A percentile compares a stretch with the other conserved stretches of the same genome.
These are phyloP conservation scores for Barnettozyma sp. DNA, from an alignment of 805 yeast species.

Conservation along the genomic window DNA sequence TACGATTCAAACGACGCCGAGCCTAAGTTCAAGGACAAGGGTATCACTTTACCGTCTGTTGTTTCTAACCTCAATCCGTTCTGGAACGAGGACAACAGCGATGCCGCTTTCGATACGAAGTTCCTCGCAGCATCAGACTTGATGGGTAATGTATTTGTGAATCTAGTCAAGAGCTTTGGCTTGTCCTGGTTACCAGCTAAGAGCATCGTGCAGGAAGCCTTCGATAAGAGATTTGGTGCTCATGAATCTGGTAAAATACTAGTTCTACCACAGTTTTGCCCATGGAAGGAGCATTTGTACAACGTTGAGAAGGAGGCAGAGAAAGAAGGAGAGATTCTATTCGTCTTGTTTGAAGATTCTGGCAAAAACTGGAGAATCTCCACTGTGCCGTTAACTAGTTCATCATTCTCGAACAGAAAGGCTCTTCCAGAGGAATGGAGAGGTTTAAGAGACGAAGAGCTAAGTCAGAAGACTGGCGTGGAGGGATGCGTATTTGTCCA, in stretches of 20 bases:
- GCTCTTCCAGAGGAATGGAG: slow-evolving; percentile 90
- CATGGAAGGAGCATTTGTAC: slow-evolving; percentile 94
- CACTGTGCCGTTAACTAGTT: slow-evolving; percentile 76
- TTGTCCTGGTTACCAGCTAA: slow-evolving; percentile 90
- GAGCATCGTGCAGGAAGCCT: slow-evolving; percentile 64
- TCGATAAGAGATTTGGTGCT: slow-evolving; percentile 47
- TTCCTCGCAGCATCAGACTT: slow-evolving; percentile 67
- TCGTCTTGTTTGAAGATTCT: slow-evolving; percentile 78
- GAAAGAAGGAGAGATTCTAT: slow-evolving; percentile 52
- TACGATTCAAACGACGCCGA: slow-evolving; percentile 44
- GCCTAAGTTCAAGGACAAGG: slow-evolving; percentile 63
- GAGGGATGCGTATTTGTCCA: slow-evolving; percentile 87
- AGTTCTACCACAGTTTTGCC: slow-evolving; percentile 69
- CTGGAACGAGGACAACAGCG: slow-evolving; percentile 68
- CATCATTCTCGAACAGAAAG: slow-evolving; percentile 78
- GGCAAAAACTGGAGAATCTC: slow-evolving; percentile 75
- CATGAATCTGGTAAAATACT: slow-evolving; percentile 70
- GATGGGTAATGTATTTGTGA: slow-evolving; percentile 77
- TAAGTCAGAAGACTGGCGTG: slow-evolving; percentile 70
- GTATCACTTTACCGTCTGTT: slow-evolving; percentile 70
- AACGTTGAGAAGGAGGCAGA: slow-evolving; percentile 56
- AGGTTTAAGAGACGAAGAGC: slow-evolving; percentile 87
- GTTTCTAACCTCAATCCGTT: slow-evolving; percentile 78
- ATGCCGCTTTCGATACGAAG: slow-evolving; percentile 56
- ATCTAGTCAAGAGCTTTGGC: slow-evolving; percentile 63